Percentiles rank a stretch among this genome's conserved stretches.
phyloP scores from a whole-genome alignment of 768 basidiomycete genomes.

The Lentinus tigrinus region DNA sequence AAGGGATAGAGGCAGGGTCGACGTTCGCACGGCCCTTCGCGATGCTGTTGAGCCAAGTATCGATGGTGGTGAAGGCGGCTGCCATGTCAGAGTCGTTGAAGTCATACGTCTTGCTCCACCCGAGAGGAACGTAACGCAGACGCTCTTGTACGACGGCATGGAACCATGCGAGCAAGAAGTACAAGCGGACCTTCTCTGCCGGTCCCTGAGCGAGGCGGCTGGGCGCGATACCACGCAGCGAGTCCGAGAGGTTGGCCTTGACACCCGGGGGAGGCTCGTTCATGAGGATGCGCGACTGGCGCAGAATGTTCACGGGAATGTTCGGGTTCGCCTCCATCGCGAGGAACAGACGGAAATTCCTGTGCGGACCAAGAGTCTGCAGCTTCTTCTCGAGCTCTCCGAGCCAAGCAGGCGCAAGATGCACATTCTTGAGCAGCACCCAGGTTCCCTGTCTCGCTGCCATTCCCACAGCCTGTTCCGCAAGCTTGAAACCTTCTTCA shows the following conservation, averaged over 20 bases:
- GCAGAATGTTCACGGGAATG: constrained; percentile 94
- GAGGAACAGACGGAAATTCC: constrained; percentile 93
- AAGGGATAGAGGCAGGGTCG: constrained; percentile 89
- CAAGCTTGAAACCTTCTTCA: constrained; percentile 93
- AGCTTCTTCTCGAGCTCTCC: constrained; percentile 95
- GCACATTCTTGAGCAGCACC: constrained; percentile 97
- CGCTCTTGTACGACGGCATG: constrained; percentile 98
- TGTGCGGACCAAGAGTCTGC: constrained; percentile 86
- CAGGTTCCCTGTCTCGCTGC: constrained; percentile 93
- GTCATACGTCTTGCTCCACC: constrained; percentile 96
- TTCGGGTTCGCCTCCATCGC: constrained; percentile 97
- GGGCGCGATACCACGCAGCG: constrained; percentile 70
- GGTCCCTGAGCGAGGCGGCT: constrained; percentile 81
- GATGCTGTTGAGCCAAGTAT: constrained; percentile 78
- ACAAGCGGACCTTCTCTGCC: constrained; percentile 87
- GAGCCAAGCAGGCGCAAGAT: constrained; percentile 94
- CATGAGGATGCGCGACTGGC: constrained; percentile 96
- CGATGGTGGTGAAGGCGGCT: constrained; percentile 89
- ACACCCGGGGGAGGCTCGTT: constrained; percentile 98
- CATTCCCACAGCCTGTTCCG: constrained; percentile 92
- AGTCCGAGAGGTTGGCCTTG: constrained; percentile 94
- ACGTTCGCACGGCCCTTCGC: constrained; percentile 91
- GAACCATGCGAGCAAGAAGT: constrained; percentile 99
- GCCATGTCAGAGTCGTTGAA: constrained; percentile 99
- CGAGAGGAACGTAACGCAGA: constrained; percentile 90